These are phyloP conservation scores for Arthrobotrys pseudoclavata DNA, from an alignment of 2,329 filamentous ascomycete genomes.

Conservation along the genomic window DNA sequence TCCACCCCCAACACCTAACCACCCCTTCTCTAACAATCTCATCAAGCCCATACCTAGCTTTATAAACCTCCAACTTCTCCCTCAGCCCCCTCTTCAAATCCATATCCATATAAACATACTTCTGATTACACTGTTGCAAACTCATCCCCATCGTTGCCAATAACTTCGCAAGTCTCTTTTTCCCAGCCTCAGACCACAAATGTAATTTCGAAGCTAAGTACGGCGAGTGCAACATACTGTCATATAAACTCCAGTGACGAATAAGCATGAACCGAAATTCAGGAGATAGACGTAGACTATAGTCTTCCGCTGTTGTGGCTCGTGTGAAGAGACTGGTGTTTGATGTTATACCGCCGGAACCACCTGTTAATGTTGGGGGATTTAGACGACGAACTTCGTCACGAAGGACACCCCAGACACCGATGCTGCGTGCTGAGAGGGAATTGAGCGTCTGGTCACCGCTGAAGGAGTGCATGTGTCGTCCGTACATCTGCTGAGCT, in stretches of 20 bases:
- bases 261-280: slow-evolving; percentile 94
- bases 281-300: slow-evolving; percentile 88
- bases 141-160: slow-evolving; percentile 98
- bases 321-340: slow-evolving; percentile 74
- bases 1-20: slow-evolving; percentile 97
- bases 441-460: slow-evolving; percentile 73
- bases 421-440: slow-evolving; percentile 48
- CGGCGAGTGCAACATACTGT: slow-evolving; percentile 97
- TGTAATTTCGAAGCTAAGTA: slow-evolving; percentile 92
- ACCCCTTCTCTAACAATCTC: slow-evolving; percentile 94
- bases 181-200: slow-evolving; percentile 91
- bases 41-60: slow-evolving; percentile 91
- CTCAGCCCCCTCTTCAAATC: slow-evolving; percentile 89
- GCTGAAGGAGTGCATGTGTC: slow-evolving; percentile 75
- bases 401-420: slow-evolving; percentile 83
- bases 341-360: slow-evolving; percentile 66
- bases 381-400: slow-evolving; percentile 96
- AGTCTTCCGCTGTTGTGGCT: slow-evolving; percentile 85
- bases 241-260: slow-evolving; percentile 96
- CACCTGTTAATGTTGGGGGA: slow-evolving; percentile 70
- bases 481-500: slow-evolving; percentile 91
- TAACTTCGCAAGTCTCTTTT: slow-evolving; percentile 90
- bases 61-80: slow-evolving; percentile 88
- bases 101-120: slow-evolving; percentile 99
- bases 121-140: slow-evolving; percentile 91